Percentiles rank a stretch among this genome's conserved stretches.
Conservation (phyloP, 2,329 filamentous ascomycete genomes). For the Daldinia sp. region DNA sequence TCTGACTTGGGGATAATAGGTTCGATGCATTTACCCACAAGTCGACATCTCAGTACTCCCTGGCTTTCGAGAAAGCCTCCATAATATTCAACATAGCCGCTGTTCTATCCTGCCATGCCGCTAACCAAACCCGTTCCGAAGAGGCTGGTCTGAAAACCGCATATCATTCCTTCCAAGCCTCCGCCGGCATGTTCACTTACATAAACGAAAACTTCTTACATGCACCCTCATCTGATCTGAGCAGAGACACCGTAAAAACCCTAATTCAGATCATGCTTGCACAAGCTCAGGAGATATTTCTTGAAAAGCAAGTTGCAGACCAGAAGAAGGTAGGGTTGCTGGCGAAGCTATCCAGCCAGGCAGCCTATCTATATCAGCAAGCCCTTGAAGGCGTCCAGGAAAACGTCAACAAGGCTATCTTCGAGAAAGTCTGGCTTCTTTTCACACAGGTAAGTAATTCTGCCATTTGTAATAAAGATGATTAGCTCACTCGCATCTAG, state of each 20-base stretch:
- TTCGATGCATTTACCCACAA: slow-evolving; percentile 99
- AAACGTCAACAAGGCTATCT: slow-evolving; percentile 89
- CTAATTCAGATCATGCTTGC: slow-evolving; percentile 93
- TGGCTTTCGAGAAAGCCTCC: slow-evolving; percentile 98
- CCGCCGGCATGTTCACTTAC: slow-evolving; percentile 99
- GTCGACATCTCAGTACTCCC: slow-evolving; percentile 93
- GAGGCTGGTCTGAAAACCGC: slow-evolving; percentile 94
- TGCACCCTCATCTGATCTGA: slow-evolving; percentile 95
- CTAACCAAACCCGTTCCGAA: slow-evolving; percentile 90
- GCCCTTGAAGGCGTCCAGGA: slow-evolving; percentile 92
- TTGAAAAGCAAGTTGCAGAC: slow-evolving; percentile 95
- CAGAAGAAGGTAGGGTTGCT: slow-evolving; percentile 92
- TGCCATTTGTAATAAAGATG: neutral
- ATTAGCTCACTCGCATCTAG: slow-evolving; percentile 54
- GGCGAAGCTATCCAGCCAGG: slow-evolving; percentile 93
- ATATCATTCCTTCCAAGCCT: slow-evolving; percentile 98
- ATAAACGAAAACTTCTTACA: slow-evolving; percentile 99
- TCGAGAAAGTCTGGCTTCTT: slow-evolving; percentile 92
- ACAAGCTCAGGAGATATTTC: slow-evolving; percentile 95
- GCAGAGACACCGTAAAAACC: slow-evolving; percentile 94
- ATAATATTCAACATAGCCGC: slow-evolving; percentile 99
- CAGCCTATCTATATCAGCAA: slow-evolving; percentile 87
- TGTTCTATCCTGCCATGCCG: slow-evolving; percentile 94
- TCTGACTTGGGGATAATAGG: slow-evolving; percentile 63
- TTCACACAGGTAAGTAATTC: slow-evolving; percentile 76